Conservation (phyloP, 805 yeast species). For the Hyphopichia homilentoma region DNA sequence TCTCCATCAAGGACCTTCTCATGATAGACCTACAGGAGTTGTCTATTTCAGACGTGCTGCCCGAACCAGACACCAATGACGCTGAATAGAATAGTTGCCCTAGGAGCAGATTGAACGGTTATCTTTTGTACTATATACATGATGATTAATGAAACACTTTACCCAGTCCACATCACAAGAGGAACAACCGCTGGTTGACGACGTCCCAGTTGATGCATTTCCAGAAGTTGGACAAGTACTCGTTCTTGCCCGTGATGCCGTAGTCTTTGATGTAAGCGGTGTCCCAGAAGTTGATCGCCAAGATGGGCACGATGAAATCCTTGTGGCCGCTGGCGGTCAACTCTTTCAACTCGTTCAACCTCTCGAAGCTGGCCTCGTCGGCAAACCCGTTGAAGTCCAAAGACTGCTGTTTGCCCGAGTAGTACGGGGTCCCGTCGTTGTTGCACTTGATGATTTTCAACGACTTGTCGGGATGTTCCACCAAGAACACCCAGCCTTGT, state of each 20-base stretch:
- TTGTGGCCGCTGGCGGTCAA: conserved; percentile 38
- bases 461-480: conserved; percentile 61
- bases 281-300: conserved; percentile 85
- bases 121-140: conserved; percentile 6
- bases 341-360: conserved; percentile 40
- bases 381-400: conserved; percentile 76
- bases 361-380: conserved; percentile 49
- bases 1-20: conserved; percentile 15
- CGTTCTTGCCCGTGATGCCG: conserved; percentile 70
- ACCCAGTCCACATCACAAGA: conserved; percentile 21
- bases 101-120: too few species aligned
- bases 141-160: background rate
- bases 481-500: conserved; percentile 74
- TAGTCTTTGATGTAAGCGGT: conserved; percentile 82
- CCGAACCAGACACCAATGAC: background rate
- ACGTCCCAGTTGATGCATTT: conserved; percentile 82
- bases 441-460: conserved; percentile 53
- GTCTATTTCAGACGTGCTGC: too few species aligned
- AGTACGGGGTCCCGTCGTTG: conserved; percentile 78
- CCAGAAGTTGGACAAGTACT: conserved; percentile 73
- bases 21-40: conserved; percentile 19
- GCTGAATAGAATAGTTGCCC: background rate
- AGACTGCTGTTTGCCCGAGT: conserved; percentile 63
- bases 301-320: conserved; percentile 69
- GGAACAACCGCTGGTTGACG: conserved; percentile 50